Evolutionary conservation across 768 basidiomycete genomes (phyloP).

Genomic region (Auriscalpium vulgare): DNA sequence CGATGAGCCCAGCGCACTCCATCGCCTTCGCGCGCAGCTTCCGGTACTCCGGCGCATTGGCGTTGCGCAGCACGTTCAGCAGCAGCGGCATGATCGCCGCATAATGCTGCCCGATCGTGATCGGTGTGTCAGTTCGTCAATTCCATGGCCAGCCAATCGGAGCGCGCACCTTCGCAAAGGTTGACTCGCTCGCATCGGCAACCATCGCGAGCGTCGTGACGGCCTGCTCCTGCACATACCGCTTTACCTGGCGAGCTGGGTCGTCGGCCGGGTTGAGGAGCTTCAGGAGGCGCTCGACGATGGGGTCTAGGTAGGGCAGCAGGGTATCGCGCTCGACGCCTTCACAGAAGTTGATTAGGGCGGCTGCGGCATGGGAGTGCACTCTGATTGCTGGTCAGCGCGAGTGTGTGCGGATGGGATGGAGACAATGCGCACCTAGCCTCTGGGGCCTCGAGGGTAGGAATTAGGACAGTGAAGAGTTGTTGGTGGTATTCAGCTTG

Average conservation of each 20-base stretch:
- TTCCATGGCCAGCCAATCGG: not conserved
- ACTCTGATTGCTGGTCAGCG: constrained; percentile 42
- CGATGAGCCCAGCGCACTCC: constrained; percentile 85
- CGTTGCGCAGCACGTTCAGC: constrained; percentile 66
- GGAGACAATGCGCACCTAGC: constrained; percentile 39
- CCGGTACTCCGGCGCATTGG: constrained; percentile 56
- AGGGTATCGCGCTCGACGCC: constrained; percentile 70
- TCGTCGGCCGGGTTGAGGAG: constrained; percentile 46
- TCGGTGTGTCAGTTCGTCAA: not conserved
- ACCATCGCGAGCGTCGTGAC: constrained; percentile 88
- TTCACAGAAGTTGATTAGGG: constrained; percentile 87
- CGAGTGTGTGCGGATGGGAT: constrained; percentile 1
- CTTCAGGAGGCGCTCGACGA: constrained; percentile 65
- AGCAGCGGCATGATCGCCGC: constrained; percentile 73
- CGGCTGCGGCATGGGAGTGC: constrained; percentile 80
- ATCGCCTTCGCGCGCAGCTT: constrained; percentile 77
- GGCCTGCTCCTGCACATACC: constrained; percentile 84
- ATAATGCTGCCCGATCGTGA: constrained; percentile 46
- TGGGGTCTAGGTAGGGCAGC: constrained; percentile 69
- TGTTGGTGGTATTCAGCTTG: constrained; percentile 62
- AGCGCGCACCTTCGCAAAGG: constrained; percentile 57
- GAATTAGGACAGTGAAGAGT: constrained; percentile 63
- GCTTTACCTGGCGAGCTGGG: constrained; percentile 31
- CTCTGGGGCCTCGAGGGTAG: constrained; percentile 68
- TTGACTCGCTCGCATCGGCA: constrained; percentile 73